phyloP scores from a whole-genome alignment of 345 rosid species.

The Chamaenerion angustifolium region DNA sequence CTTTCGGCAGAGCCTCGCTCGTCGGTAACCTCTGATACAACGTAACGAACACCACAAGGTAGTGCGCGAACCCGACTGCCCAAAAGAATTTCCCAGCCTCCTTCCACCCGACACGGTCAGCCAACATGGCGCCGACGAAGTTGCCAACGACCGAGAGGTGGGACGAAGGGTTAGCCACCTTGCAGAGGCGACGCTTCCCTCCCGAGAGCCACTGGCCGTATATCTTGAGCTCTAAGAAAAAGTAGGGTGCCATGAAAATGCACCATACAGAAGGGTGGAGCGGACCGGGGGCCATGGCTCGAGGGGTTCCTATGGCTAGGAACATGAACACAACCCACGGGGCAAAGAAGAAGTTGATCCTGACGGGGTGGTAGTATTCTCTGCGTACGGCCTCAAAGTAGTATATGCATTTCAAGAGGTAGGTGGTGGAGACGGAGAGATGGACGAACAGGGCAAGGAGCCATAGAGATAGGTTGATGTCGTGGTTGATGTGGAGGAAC shows the following conservation, averaged over 20 bases:
- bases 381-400: slow-evolving; percentile 90
- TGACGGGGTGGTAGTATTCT: slow-evolving; percentile 80
- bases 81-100: slow-evolving; percentile 82
- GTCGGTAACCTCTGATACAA: slow-evolving; percentile 81
- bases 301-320: slow-evolving; percentile 64
- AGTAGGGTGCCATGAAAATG: slow-evolving; percentile 66
- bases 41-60: slow-evolving; percentile 83
- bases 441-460: slow-evolving; percentile 42
- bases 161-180: slow-evolving; percentile 91
- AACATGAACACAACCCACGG: slow-evolving; percentile 98
- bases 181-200: slow-evolving; percentile 80
- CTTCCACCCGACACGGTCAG: slow-evolving; percentile 73
- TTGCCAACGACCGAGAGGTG: slow-evolving; percentile 93
- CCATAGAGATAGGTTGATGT: slow-evolving; percentile 65
- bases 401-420: slow-evolving; percentile 70
- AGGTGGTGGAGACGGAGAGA: slow-evolving; percentile 45
- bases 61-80: slow-evolving; percentile 92
- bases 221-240: slow-evolving; percentile 80
- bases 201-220: slow-evolving; percentile 96
- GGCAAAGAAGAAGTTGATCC: slow-evolving; percentile 88
- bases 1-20: slow-evolving; percentile 83
- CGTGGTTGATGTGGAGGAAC: slow-evolving; percentile 55
- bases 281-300: slow-evolving; percentile 19
- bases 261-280: slow-evolving; percentile 76
- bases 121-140: slow-evolving; percentile 84